These are phyloP conservation scores for Cylindricascospora bacillispora DNA, from an alignment of 1,139 yeast species.

Conservation along the genomic window DNA sequence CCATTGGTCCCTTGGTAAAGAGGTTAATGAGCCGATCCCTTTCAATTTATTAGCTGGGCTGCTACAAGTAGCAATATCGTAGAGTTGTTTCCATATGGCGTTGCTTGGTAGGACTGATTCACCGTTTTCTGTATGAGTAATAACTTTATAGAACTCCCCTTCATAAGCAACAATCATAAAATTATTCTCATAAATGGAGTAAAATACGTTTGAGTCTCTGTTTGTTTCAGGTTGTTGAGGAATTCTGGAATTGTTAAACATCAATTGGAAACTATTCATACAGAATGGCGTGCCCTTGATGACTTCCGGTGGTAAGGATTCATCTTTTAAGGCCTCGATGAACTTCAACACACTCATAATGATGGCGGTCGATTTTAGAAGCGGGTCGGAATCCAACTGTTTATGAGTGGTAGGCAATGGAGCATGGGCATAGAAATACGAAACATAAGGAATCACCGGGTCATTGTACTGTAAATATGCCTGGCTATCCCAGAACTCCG, in stretches of 20 bases:
- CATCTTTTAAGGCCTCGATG: conserved; percentile 41
- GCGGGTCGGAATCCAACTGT: conserved; percentile 52
- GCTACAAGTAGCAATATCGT: conserved; percentile 32
- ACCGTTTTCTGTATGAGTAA: conserved; percentile 41
- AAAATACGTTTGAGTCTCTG: conserved; percentile 42
- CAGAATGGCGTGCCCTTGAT: conserved; percentile 76
- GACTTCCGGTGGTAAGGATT: conserved; percentile 59
- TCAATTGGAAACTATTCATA: conserved; percentile 83
- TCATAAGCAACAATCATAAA: conserved; percentile 63
- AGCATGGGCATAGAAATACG: conserved; percentile 80
- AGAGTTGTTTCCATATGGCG: conserved; percentile 56
- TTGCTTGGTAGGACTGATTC: conserved; percentile 47
- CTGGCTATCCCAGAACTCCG: conserved; percentile 88
- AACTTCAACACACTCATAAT: conserved; percentile 44
- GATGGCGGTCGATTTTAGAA: conserved; percentile 61
- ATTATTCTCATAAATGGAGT: conserved; percentile 44
- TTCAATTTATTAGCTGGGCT: conserved; percentile 19
- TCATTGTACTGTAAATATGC: conserved; percentile 87
- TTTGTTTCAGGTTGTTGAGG: conserved; percentile 40
- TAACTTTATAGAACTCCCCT: conserved; percentile 73
- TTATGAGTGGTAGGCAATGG: conserved; percentile 39
- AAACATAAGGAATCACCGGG: conserved; percentile 87
- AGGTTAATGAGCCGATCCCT: conserved; percentile 69
- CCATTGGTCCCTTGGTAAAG: conserved; percentile 82
- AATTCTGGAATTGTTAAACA: conserved; percentile 83